phyloP scores from a whole-genome alignment of 768 basidiomycete species.

The Boletus rubescentipes region DNA sequence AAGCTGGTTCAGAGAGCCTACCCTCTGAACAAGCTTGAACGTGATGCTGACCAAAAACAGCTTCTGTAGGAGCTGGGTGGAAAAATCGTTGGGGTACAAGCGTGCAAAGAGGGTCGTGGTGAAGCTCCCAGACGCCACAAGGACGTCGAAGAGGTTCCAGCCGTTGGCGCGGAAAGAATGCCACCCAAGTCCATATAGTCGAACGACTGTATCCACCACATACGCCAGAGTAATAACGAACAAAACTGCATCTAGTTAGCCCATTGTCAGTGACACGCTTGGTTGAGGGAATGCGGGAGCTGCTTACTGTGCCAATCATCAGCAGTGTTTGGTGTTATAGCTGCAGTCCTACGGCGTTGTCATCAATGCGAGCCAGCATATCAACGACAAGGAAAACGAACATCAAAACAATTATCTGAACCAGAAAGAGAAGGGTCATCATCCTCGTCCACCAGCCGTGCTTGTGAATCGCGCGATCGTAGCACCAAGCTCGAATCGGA shows the following conservation, averaged over 20 bases:
- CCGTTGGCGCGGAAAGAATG: slow-evolving; percentile 82
- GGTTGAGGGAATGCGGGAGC: background rate
- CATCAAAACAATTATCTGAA: slow-evolving; percentile 86
- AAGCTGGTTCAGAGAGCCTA: slow-evolving; percentile 85
- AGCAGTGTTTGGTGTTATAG: slow-evolving; percentile 52
- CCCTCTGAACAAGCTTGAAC: slow-evolving; percentile 90
- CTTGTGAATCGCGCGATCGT: slow-evolving; percentile 85
- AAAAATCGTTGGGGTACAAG: slow-evolving; percentile 49
- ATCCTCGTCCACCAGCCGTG: slow-evolving; percentile 89
- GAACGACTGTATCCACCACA: slow-evolving; percentile 70
- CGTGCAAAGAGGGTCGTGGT: slow-evolving; percentile 76
- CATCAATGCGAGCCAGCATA: background rate
- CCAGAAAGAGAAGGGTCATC: slow-evolving; percentile 75
- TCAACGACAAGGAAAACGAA: slow-evolving; percentile 36
- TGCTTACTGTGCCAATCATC: slow-evolving; percentile 62
- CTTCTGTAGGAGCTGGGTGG: slow-evolving; percentile 72
- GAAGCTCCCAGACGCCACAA: slow-evolving; percentile 79
- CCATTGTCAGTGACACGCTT: slow-evolving; percentile 7
- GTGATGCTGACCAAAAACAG: slow-evolving; percentile 91
- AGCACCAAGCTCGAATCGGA: slow-evolving; percentile 78
- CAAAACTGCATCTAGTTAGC: slow-evolving; percentile 68
- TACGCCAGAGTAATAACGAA: slow-evolving; percentile 72
- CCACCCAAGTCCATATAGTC: slow-evolving; percentile 85
- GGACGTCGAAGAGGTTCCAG: slow-evolving; percentile 91
- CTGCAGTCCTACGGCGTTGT: slow-evolving; percentile 64